Conservation (phyloP, 2,329 filamentous ascomycete species). For the Xylariaceae sp. region DNA sequence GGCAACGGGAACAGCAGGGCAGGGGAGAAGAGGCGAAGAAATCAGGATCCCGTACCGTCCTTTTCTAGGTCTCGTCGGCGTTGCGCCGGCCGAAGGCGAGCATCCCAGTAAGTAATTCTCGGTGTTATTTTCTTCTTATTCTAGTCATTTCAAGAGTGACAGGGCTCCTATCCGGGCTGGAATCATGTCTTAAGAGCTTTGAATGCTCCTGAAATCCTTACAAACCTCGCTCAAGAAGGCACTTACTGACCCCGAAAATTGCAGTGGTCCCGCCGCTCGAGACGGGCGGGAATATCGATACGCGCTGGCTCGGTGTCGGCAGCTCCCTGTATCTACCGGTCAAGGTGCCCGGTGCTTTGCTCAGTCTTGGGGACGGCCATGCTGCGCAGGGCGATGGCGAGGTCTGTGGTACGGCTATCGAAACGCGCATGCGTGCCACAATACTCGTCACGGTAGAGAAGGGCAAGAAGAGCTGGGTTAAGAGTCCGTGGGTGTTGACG, state of each 20-base stretch:
- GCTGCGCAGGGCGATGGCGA: slow-evolving; percentile 19
- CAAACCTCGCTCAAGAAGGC: no score
- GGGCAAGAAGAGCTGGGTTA: slow-evolving; percentile 53
- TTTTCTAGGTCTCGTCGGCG: slow-evolving; percentile 60
- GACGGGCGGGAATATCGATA: slow-evolving; percentile 63
- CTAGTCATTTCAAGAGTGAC: no score
- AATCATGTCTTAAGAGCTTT: no score
- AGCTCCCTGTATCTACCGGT: slow-evolving; percentile 48
- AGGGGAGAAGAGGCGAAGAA: slow-evolving; percentile 35
- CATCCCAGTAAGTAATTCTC: no score
- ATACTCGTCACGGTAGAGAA: slow-evolving; percentile 54
- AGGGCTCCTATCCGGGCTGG: no score
- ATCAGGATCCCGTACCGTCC: slow-evolving; percentile 57
- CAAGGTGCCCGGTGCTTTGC: slow-evolving; percentile 55
- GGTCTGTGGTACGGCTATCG: slow-evolving; percentile 63
- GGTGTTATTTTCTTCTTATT: no score
- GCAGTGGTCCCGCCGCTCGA: slow-evolving; percentile 58
- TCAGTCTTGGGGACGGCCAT: slow-evolving; percentile 62
- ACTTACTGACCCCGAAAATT: no score
- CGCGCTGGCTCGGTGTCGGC: slow-evolving; percentile 55
- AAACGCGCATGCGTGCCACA: slow-evolving; percentile 58
- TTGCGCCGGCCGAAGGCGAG: slow-evolving; percentile 55
- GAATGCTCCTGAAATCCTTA: no score
- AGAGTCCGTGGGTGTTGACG: slow-evolving; percentile 57
- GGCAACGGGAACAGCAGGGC: neutral